Conservation (phyloP, 2,329 filamentous ascomycete species). For the Penicillium expansum region DNA sequence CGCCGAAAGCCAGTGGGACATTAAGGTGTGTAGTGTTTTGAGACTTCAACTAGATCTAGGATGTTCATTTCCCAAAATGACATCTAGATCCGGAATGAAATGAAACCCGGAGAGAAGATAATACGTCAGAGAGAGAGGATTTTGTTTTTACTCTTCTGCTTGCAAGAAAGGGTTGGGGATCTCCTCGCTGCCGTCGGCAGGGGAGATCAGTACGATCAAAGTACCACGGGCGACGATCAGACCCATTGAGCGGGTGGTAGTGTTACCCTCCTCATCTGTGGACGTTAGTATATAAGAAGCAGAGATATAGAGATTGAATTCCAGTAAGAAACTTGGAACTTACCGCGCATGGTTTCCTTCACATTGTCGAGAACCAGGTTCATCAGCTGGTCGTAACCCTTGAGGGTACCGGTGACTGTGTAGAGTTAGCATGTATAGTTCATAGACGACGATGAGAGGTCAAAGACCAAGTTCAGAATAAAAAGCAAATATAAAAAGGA, state of each 20-base stretch:
- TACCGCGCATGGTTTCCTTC: conserved; percentile 84
- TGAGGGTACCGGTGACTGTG: conserved; percentile 79
- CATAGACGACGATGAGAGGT: neutral
- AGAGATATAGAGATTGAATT: neutral
- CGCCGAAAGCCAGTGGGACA: conserved; percentile 7
- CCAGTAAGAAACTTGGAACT: conserved; percentile 21
- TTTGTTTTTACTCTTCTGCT: conserved; percentile 57
- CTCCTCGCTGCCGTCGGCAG: conserved; percentile 89
- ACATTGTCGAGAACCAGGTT: conserved; percentile 95
- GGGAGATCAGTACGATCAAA: conserved; percentile 86
- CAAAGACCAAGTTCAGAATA: neutral
- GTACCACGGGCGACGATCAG: conserved; percentile 90
- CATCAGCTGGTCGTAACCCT: conserved; percentile 97
- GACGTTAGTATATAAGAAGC: conserved; percentile 17
- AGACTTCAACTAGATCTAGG: neutral
- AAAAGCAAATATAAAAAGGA: neutral
- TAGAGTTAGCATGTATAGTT: conserved; percentile 9
- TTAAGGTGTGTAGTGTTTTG: conserved; percentile 2
- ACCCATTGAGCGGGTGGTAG: conserved; percentile 74
- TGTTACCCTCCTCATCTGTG: conserved; percentile 88
- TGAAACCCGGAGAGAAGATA: conserved; percentile 1
- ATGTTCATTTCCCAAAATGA: neutral
- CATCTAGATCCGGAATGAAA: neutral
- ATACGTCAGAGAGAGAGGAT: neutral
- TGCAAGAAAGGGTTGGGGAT: conserved; percentile 91